phyloP scores from a whole-genome alignment of 768 basidiomycete species.

The Trametes villosa region DNA sequence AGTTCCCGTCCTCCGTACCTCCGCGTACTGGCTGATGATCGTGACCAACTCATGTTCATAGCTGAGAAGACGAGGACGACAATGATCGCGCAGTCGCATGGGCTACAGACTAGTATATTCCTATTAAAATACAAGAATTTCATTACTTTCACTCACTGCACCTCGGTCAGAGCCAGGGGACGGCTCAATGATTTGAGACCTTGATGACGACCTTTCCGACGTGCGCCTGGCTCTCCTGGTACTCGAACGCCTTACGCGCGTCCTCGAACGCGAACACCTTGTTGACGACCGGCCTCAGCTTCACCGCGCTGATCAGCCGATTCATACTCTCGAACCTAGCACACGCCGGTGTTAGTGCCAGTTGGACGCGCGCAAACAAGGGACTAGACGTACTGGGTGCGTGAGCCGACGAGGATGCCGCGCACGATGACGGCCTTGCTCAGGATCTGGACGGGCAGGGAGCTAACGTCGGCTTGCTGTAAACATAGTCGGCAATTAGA shows the following conservation, averaged over 20 bases:
- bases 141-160: neutral
- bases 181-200: slow-evolving; percentile 36
- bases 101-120: no score
- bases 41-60: no score
- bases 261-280: slow-evolving; percentile 62
- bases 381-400: slow-evolving; percentile 49
- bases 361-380: slow-evolving; percentile 13
- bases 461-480: slow-evolving; percentile 24
- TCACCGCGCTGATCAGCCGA: slow-evolving; percentile 47
- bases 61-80: no score
- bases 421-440: slow-evolving; percentile 42
- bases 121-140: no score
- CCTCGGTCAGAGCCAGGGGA: no score
- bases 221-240: slow-evolving; percentile 58
- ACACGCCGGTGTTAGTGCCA: slow-evolving; percentile 41
- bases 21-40: no score
- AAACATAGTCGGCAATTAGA: neutral
- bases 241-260: slow-evolving; percentile 52
- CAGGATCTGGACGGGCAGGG: slow-evolving; percentile 22
- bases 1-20: no score
- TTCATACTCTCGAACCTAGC: slow-evolving; percentile 58
- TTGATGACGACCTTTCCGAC: slow-evolving; percentile 66
- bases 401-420: slow-evolving; percentile 59
- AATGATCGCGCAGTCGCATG: no score
- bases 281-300: slow-evolving; percentile 56